Evolutionary conservation across 768 basidiomycete species (phyloP).

Genomic region (Phylloporus scabripes): DNA sequence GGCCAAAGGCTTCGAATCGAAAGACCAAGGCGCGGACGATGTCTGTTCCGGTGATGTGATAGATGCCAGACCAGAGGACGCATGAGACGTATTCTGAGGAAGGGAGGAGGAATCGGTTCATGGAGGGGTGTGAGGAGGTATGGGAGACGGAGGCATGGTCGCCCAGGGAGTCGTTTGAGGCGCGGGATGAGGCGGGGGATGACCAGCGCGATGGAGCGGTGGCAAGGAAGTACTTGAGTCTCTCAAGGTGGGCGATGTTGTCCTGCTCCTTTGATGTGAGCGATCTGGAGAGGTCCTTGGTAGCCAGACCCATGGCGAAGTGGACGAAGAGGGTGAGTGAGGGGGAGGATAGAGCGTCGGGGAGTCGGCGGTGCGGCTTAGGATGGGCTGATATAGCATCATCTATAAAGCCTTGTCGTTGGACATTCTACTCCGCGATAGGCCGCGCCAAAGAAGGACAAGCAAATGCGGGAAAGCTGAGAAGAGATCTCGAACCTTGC

Average conservation of each 20-base stretch:
- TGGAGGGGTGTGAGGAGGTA: slow-evolving; percentile 62
- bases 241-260: slow-evolving; percentile 66
- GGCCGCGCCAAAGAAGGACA: slow-evolving; percentile 16
- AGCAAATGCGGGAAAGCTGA: slow-evolving; percentile 15
- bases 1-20: slow-evolving; percentile 86
- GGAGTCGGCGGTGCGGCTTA: slow-evolving; percentile 1
- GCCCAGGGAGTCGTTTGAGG: slow-evolving; percentile 12
- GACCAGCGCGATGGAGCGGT: slow-evolving; percentile 78
- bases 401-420: slow-evolving; percentile 25
- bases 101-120: slow-evolving; percentile 85
- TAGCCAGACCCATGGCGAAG: slow-evolving; percentile 23
- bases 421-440: slow-evolving; percentile 17
- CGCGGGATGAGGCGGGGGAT: slow-evolving; percentile 29
- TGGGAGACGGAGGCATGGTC: slow-evolving; percentile 31
- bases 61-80: slow-evolving; percentile 86
- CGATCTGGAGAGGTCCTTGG: slow-evolving; percentile 36
- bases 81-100: slow-evolving; percentile 86
- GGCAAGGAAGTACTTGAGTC: slow-evolving; percentile 85
- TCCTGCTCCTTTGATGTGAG: slow-evolving; percentile 63
- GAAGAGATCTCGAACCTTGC: slow-evolving; percentile 24
- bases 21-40: slow-evolving; percentile 95
- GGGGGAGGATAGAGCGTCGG: slow-evolving; percentile 11
- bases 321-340: neutral
- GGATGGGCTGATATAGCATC: slow-evolving; percentile 13
- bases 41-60: slow-evolving; percentile 95